phyloP scores from a whole-genome alignment of 2,329 filamentous ascomycete genomes.

The Exophiala sideris region DNA sequence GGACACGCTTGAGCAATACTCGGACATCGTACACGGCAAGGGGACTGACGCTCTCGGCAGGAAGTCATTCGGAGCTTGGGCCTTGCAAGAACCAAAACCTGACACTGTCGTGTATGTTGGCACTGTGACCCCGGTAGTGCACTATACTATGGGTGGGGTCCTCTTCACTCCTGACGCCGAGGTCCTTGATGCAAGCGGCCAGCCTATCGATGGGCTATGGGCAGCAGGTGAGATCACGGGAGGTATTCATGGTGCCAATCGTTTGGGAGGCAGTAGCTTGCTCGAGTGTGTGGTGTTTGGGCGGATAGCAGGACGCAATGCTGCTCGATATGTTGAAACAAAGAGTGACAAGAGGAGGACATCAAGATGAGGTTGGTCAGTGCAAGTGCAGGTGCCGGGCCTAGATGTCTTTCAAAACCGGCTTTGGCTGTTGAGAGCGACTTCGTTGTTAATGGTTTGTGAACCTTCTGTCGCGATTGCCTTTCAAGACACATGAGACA shows the following conservation, averaged over 20 bases:
- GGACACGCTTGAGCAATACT: conserved; percentile 50
- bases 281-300: conserved; percentile 65
- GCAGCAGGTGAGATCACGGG: conserved; percentile 64
- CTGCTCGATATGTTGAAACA: conserved; percentile 34
- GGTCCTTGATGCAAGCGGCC: conserved; percentile 45
- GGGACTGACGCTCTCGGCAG: conserved; percentile 48
- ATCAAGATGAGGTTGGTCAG: neutral
- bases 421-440: no score
- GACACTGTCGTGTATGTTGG: conserved; percentile 58
- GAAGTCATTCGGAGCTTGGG: conserved; percentile 55
- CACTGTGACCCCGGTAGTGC: conserved; percentile 59
- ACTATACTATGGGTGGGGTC: conserved; percentile 66
- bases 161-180: conserved; percentile 54
- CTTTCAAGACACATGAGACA: no score
- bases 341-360: neutral
- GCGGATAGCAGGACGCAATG: conserved; percentile 53
- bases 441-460: no score
- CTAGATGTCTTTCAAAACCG: no score
- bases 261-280: conserved; percentile 59
- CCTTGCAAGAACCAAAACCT: conserved; percentile 44
- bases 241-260: conserved; percentile 61
- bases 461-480: no score
- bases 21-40: conserved; percentile 41
- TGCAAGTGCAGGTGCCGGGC: no score
- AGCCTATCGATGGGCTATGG: conserved; percentile 56